phyloP scores from a whole-genome alignment of 2,329 filamentous ascomycete species.

The Arthrobotrys sphaeroides region DNA sequence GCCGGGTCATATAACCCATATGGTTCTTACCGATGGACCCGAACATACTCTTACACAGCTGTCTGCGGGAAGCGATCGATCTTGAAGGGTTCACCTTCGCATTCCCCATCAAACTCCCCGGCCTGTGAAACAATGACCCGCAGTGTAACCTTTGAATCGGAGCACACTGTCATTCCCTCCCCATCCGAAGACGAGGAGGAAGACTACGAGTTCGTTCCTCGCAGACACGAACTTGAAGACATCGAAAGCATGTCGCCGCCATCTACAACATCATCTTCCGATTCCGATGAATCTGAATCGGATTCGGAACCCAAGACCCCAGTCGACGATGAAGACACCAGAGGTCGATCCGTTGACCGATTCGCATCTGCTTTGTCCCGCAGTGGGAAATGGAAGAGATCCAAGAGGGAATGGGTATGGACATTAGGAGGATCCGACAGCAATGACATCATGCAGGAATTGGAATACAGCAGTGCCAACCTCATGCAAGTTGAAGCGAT shows the following conservation, averaged over 20 bases:
- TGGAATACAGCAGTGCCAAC: constrained; percentile 51
- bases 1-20: constrained; percentile 15
- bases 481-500: constrained; percentile 53
- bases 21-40: constrained; percentile 39
- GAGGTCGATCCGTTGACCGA: constrained; percentile 44
- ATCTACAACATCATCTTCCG: constrained; percentile 47
- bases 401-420: constrained; percentile 53
- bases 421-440: constrained; percentile 51
- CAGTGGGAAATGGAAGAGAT: constrained; percentile 48
- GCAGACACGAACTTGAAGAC: constrained; percentile 27
- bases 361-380: constrained; percentile 46
- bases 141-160: constrained; percentile 41
- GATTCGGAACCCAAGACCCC: constrained; percentile 52
- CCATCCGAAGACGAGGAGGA: constrained; percentile 29
- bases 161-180: constrained; percentile 44
- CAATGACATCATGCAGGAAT: constrained; percentile 53
- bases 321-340: constrained; percentile 45
- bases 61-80: constrained; percentile 48
- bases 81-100: constrained; percentile 52
- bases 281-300: constrained; percentile 53
- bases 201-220: constrained; percentile 46
- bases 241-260: constrained; percentile 52
- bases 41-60: constrained; percentile 48
- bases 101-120: constrained; percentile 39
- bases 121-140: constrained; percentile 41